phyloP scores from a whole-genome alignment of 768 basidiomycete genomes.

The Cystofilobasidium bisporidii region DNA sequence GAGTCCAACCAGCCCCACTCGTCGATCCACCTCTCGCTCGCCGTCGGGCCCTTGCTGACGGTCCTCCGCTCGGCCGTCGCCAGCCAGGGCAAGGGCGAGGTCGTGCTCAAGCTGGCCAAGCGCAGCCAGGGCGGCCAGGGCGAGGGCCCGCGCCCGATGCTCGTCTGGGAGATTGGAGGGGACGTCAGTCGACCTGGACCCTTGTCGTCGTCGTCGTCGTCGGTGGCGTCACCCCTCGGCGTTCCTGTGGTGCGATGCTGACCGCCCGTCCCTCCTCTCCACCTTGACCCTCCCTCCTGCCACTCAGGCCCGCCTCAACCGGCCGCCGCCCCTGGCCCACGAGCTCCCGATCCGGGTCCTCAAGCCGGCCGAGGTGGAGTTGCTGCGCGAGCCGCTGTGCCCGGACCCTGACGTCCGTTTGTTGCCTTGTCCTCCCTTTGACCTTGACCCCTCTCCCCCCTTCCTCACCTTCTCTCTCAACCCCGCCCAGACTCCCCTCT shows the following conservation, averaged over 20 bases:
- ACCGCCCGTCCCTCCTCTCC: neutral
- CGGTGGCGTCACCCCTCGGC: neutral
- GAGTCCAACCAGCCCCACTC: constrained; percentile 69
- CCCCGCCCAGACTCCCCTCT: neutral
- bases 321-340: constrained; percentile 50
- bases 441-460: neutral
- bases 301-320: neutral
- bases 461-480: neutral
- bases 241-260: too few species aligned
- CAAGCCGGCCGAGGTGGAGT: constrained; percentile 61
- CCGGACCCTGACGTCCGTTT: constrained; percentile 65
- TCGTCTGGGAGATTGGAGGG: constrained; percentile 28
- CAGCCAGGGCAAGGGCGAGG: constrained; percentile 52
- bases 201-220: too few species aligned
- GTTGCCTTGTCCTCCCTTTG: neutral
- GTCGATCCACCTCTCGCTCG: constrained; percentile 64
- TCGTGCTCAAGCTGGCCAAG: constrained; percentile 77
- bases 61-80: constrained; percentile 45
- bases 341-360: constrained; percentile 75
- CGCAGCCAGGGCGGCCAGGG: constrained; percentile 34
- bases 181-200: constrained; percentile 6
- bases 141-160: constrained; percentile 10
- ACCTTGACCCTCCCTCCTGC: too few species aligned
- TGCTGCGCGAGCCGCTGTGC: constrained; percentile 68
- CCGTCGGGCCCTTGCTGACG: constrained; percentile 62